Evolutionary conservation across 345 rosid genomes (phyloP), one percentile per base, ranked within the genome.

Genomic region (Lagerstroemia speciosa): DNA sequence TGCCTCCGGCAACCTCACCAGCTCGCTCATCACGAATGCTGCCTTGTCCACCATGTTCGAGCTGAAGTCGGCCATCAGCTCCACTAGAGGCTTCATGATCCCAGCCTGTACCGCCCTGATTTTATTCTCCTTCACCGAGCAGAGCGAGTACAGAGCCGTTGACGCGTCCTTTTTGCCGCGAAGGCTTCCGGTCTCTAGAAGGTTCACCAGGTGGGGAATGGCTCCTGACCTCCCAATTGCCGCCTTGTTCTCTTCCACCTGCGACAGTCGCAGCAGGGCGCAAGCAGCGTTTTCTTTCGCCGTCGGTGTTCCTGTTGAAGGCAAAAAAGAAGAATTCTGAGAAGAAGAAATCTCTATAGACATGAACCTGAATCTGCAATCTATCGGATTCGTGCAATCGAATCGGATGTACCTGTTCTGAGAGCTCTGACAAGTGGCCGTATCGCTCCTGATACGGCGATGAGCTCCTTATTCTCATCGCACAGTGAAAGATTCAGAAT

Each of bases 21-120:
- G 55, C 50, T 83, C 66, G 69, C 80, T 83, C 86, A 88, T 53
- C 20, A 94, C 92, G 70, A 75, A 91, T 1, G 87, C 97, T 26
- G 97, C 87, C 71, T 94, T 94, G 74, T 94, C 99, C 40, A 91
- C 96, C 99, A 94, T 94, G 84, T 82, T 91, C 20, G 99, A 91
- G 65, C 80, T 88, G 50, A 94, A 86, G 77, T 91, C 99, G 17
- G 96, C 95, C 99, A 94, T 94, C 22, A 94, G 75, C 77, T 94
- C 99, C 64, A 91, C 84, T 29, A 94, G 69, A 9, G 95, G 95
- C 67, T 84, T 89, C 96, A 89, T 89, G 76, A 88, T 86, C 58
- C 91, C 91, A 0, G 92, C 83, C 66, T 89, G 79, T 1, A 91
- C 84, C 33, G 99, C 97, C 62, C 85, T 88, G 76, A 80, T 69